phyloP scores from a whole-genome alignment of 1,284 basidiomycete genomes.

The Tylopilus sp. region DNA sequence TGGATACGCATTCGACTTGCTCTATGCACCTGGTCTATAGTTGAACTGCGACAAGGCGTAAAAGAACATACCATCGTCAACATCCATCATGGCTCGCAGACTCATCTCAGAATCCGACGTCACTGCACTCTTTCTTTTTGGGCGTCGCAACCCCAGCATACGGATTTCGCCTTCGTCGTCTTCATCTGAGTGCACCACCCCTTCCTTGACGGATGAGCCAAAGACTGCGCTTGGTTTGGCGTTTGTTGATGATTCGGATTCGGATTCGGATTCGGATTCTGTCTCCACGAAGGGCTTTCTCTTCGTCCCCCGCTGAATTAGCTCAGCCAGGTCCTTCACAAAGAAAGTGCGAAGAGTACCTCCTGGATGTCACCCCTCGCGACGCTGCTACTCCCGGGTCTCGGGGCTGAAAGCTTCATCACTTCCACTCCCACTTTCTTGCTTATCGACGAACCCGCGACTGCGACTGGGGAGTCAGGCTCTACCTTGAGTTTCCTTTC shows the following conservation, averaged over 20 bases:
- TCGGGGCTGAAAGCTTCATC: not conserved
- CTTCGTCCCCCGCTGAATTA: constrained; percentile 52
- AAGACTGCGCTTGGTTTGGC: constrained; percentile 17
- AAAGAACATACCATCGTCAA: constrained; percentile 57
- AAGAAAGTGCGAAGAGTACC: constrained; percentile 4
- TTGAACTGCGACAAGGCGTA: not conserved
- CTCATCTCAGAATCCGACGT: constrained; percentile 40
- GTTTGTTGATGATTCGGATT: constrained; percentile 10
- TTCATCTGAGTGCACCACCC: constrained; percentile 55
- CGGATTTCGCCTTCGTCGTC: constrained; percentile 49
- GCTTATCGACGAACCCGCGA: not conserved
- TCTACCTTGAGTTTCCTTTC: constrained; percentile 26
- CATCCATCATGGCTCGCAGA: constrained; percentile 67
- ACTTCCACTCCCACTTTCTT: not conserved
- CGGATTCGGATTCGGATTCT: constrained; percentile 52
- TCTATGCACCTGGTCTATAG: constrained; percentile 30
- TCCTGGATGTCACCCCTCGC: constrained; percentile 1
- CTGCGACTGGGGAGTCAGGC: not conserved
- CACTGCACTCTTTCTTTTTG: constrained; percentile 12
- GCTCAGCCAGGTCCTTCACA: constrained; percentile 10
- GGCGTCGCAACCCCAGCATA: constrained; percentile 19
- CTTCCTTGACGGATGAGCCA: constrained; percentile 39
- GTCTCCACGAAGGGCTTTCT: constrained; percentile 46
- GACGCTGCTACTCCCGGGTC: not conserved
- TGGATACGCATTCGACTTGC: constrained; percentile 44